These are phyloP conservation scores for Gynostemma pentaphyllum DNA, from an alignment of 306 rosid genomes.

Conservation along the genomic window DNA sequence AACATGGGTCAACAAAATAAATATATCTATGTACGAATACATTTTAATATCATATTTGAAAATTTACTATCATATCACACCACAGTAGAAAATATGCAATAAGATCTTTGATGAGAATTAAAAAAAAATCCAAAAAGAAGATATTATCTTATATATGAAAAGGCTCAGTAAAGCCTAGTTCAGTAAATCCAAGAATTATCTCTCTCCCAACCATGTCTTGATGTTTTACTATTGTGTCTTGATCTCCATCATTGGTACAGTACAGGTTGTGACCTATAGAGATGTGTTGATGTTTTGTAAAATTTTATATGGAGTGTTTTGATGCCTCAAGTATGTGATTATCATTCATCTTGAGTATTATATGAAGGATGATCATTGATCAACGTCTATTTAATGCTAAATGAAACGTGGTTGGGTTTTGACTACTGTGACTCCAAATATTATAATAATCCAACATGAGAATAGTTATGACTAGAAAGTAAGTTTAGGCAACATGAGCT, in stretches of 20 bases:
- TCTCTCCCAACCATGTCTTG: neutral
- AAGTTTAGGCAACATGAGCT: neutral
- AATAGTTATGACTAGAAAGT: neutral
- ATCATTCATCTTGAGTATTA: neutral
- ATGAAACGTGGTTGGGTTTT: neutral
- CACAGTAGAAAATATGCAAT: neutral
- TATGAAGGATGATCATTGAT: neutral
- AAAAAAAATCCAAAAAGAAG: too few relatives aligned
- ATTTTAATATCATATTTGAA: neutral
- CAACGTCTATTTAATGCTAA: too few relatives aligned
- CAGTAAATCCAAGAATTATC: neutral
- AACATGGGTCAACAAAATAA: neutral
- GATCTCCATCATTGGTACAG: neutral
- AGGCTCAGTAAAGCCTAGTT: neutral
- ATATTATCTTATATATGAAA: neutral
- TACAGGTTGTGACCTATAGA: neutral
- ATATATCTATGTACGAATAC: neutral
- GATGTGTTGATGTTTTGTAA: neutral
- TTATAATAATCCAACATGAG: neutral
- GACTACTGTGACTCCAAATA: too few relatives aligned
- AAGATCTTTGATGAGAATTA: neutral
- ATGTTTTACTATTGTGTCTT: neutral
- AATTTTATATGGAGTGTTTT: neutral
- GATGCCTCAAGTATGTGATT: neutral
- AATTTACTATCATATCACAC: neutral